Evolutionary conservation across 805 yeast species (phyloP).

Genomic region (Debaryomyces hansenii): DNA sequence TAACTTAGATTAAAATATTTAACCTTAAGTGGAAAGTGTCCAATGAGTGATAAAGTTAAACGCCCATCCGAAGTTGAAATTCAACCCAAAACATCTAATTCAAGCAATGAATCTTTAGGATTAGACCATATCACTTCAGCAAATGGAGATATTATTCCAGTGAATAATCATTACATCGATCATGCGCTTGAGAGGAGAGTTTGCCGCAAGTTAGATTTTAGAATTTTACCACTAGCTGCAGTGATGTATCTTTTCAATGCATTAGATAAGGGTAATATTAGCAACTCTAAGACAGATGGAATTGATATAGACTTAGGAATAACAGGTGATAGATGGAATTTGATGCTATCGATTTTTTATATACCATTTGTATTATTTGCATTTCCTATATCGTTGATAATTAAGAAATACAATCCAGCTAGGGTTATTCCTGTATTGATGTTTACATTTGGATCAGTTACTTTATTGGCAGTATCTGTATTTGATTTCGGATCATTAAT

Average conservation of each 20-base stretch:
- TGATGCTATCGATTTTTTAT: slow-evolving; percentile 45
- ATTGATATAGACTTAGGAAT: slow-evolving; percentile 42
- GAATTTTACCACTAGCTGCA: slow-evolving; percentile 46
- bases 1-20: not conserved
- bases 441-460: slow-evolving; percentile 45
- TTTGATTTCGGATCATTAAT: slow-evolving; percentile 37
- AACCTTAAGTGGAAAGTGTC: not conserved
- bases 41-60: not conserved
- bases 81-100: slow-evolving; percentile 5
- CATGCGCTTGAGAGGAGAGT: slow-evolving; percentile 26
- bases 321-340: slow-evolving; percentile 43
- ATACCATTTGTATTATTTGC: slow-evolving; percentile 47
- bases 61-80: slow-evolving; percentile 1
- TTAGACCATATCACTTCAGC: slow-evolving; percentile 14
- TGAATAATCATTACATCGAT: slow-evolving; percentile 13
- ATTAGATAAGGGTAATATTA: slow-evolving; percentile 49
- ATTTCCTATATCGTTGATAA: slow-evolving; percentile 42
- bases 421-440: slow-evolving; percentile 44
- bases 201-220: slow-evolving; percentile 42
- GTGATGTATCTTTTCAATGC: slow-evolving; percentile 49
- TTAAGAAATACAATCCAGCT: slow-evolving; percentile 43
- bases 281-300: slow-evolving; percentile 51
- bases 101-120: not conserved
- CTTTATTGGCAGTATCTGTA: slow-evolving; percentile 37
- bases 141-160: slow-evolving; percentile 15